Evolutionary conservation across 495 filamentous ascomycete genomes (phyloP).

Genomic region (Lineolata rhizophorae): DNA sequence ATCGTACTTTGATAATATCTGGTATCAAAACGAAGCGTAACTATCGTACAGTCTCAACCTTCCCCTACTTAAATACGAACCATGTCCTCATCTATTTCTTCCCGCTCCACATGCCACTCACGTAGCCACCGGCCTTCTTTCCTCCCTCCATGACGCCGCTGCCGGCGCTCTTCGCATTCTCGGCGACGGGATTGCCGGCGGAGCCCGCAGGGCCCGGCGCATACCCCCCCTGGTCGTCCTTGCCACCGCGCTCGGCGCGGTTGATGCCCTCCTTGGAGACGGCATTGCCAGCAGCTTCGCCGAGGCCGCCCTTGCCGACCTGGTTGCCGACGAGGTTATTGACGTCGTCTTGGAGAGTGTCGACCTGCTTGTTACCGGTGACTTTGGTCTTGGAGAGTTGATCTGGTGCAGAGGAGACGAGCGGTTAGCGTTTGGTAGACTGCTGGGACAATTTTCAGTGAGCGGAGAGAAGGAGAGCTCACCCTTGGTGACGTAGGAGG

Average conservation of each 20-base stretch:
- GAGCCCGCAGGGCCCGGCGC: slow-evolving; percentile 5
- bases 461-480: slow-evolving; percentile 5
- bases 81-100: too few species aligned
- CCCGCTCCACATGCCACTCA: too few species aligned
- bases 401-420: slow-evolving; percentile 27
- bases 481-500: slow-evolving; percentile 41
- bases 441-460: slow-evolving; percentile 1
- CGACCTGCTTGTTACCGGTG: slow-evolving; percentile 35
- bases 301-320: slow-evolving; percentile 39
- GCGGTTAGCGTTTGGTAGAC: not conserved
- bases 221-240: slow-evolving; percentile 33
- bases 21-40: too few species aligned
- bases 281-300: slow-evolving; percentile 34
- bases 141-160: too few species aligned
- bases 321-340: slow-evolving; percentile 34
- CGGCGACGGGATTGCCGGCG: slow-evolving; percentile 7
- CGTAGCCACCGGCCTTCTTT: too few species aligned
- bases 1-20: too few species aligned
- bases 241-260: slow-evolving; percentile 36
- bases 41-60: too few species aligned
- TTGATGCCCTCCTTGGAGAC: slow-evolving; percentile 41
- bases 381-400: slow-evolving; percentile 41
- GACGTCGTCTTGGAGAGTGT: slow-evolving; percentile 39
- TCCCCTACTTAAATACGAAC: too few species aligned
- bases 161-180: slow-evolving; percentile 7